Evolutionary conservation across 331 rosid genomes (phyloP), one percentile per base, ranked within the genome.

Genomic region (Pyracantha coccinea): DNA sequence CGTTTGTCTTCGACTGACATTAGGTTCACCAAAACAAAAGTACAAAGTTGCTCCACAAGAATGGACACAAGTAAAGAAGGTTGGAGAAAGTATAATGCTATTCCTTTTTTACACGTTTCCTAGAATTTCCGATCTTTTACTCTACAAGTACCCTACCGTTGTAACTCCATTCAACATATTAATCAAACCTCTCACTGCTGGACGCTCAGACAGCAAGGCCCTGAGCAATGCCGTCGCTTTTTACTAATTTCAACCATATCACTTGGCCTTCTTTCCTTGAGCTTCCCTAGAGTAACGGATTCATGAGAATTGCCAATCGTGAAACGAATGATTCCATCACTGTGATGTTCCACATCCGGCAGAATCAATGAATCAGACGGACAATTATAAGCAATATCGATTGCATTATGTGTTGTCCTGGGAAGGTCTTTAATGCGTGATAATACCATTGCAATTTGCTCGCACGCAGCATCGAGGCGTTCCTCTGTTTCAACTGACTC

Each of bases 401-500:
- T 86, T n/a, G n/a, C n/a, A n/a, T n/a, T 73, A 38, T 82, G 90
- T n/a, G 82, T 69, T 71, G 85, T 75, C 77, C 90, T 75, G 1
- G 97, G 90, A 82, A 92, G 89, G 71, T 79, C 86, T 81, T 88
- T 92, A 77, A 88, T 55, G 20, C 85, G 93, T 0, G 93, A 85
- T 54, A 92, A 67, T 10, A 28, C 96, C 84, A 81, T 60, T 31
- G 93, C 63, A 77, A 92, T 78, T 80, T 92, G 92, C 72, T 90
- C 93, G 25, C 89, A 88, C 20, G 96, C 92, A 67, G 79, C 84
- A 74, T 85, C 88, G 19, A 92, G 91, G 52, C 92, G 88, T 44
- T 92, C 92, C 58, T 90, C 96, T 4, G 93, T 85, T 83, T 92
- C 92, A 9, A 86, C 71, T 68, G 97, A 88, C 80, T 90, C 92